Evolutionary conservation across 2,329 filamentous ascomycete species (phyloP).

Genomic region (Talaromyces sp.): DNA sequence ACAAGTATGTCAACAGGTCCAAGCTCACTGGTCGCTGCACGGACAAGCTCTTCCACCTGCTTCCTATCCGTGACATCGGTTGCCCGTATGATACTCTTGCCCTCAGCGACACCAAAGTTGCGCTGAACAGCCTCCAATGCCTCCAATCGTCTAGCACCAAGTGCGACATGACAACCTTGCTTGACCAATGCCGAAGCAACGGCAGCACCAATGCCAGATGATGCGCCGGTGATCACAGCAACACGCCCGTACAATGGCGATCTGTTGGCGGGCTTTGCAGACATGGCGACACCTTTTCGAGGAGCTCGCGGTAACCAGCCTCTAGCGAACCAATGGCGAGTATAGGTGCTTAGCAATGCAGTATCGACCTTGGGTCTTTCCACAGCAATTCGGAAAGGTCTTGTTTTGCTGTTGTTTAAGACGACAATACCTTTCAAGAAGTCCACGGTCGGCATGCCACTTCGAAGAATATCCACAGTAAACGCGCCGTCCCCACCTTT

Average conservation of each 20-base stretch:
- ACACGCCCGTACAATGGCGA: constrained; percentile 66
- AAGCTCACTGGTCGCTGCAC: constrained; percentile 57
- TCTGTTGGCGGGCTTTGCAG: constrained; percentile 44
- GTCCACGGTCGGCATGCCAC: constrained; percentile 74
- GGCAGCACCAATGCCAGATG: constrained; percentile 74
- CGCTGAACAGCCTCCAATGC: constrained; percentile 66
- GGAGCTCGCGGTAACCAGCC: constrained; percentile 70
- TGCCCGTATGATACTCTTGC: constrained; percentile 64
- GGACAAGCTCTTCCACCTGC: constrained; percentile 65
- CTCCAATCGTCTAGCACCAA: constrained; percentile 68
- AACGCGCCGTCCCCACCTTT: constrained; percentile 69
- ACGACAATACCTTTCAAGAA: constrained; percentile 69
- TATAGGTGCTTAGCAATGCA: constrained; percentile 71
- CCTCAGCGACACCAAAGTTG: constrained; percentile 55
- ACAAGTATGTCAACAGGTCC: constrained; percentile 76
- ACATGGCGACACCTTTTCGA: constrained; percentile 46
- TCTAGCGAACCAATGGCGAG: constrained; percentile 74
- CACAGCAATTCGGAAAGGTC: constrained; percentile 56
- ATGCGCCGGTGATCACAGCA: constrained; percentile 74
- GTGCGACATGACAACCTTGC: constrained; percentile 68
- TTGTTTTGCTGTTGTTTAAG: constrained; percentile 67
- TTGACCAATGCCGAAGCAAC: constrained; percentile 65
- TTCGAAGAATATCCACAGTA: constrained; percentile 73
- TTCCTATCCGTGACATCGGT: constrained; percentile 69
- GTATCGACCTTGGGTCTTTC: constrained; percentile 66